Evolutionary conservation across 106 monocot genomes (phyloP), one percentile per base, ranked within the genome.

Genomic region (Dioscorea dumetorum): DNA sequence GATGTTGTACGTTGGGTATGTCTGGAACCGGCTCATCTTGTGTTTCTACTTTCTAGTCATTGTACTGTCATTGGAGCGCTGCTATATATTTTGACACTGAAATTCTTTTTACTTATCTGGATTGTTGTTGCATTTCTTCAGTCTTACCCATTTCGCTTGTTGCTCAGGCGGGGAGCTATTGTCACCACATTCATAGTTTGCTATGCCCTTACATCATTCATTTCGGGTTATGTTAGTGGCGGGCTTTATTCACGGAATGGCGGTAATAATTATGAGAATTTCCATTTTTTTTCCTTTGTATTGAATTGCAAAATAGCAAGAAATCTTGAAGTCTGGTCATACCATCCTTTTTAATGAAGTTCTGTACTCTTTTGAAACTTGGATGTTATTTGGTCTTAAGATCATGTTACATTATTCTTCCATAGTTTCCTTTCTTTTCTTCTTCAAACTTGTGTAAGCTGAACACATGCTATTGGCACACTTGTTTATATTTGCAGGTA

Each of bases 151-250:
- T 54, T 54, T 54, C 54, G 0, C 4, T 54, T 5, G 15, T 54
- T 54, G 15, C 54, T 5, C 78, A 94, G 94, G 48, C 84, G 94
- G 60, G 94, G 90, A 77, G 77, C 91, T 58, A 99, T 92, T 73
- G 82, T 87, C 72, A 99, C 97, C 12, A 92, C 91, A 53, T 99
- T 99, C 53, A 99, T 99, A 49, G 82, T 92, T 9, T 99, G 97
- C 74, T 99, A 99, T 75, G 97, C 97, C 70, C 92, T 99, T 19
- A 99, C 97, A 32, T 99, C 97, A 49, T 87, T 99, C 69, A 83
- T 99, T 64, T 87, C 97, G 8, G 97, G 97, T 33, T 99, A 99
- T 60, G 85, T 99, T n/a, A 92, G 92, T 79, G 97, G 97, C 57
- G 86, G 89, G 13, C 84, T 92, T 74, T 92, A 99, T 76, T 86